A percentile compares a stretch with the other conserved stretches of the same genome.
phyloP scores from a whole-genome alignment of 495 filamentous ascomycete genomes.

The Annulohypoxylon maeteangense region DNA sequence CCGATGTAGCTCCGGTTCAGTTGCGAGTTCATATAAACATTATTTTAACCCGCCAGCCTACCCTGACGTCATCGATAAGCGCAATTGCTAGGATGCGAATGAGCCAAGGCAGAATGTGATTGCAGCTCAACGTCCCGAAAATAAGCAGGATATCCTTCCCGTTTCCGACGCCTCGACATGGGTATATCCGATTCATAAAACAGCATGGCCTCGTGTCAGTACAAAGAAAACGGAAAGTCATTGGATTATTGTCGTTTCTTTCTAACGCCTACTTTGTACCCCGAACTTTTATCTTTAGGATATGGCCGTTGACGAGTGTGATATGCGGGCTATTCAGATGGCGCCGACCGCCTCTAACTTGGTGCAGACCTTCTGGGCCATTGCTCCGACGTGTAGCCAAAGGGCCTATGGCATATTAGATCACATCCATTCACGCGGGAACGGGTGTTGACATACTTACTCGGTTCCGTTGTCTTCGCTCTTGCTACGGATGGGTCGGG shows the following conservation, averaged over 20 bases:
- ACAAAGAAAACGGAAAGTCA: slow-evolving; percentile 3
- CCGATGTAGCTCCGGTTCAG: background rate
- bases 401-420: slow-evolving; percentile 36
- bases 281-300: slow-evolving; percentile 20
- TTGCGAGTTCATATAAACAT: background rate
- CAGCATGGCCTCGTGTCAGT: background rate
- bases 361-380: slow-evolving; percentile 48
- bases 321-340: background rate
- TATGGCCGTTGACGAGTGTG: slow-evolving; percentile 27
- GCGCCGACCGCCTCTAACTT: slow-evolving; percentile 21
- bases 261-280: background rate
- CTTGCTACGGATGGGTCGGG: slow-evolving; percentile 25
- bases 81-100: background rate
- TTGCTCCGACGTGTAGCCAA: slow-evolving; percentile 46
- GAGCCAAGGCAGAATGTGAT: background rate
- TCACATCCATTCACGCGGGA: background rate
- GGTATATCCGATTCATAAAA: slow-evolving; percentile 31
- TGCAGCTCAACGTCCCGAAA: background rate
- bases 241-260: background rate
- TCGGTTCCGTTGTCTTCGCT: slow-evolving; percentile 39
- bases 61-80: background rate
- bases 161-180: background rate
- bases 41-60: background rate
- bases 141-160: background rate
- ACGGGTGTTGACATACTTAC: slow-evolving; percentile 39